These are phyloP conservation scores for Plantago elongata DNA, from an alignment of 257 asterid genomes.

Conservation along the genomic window DNA sequence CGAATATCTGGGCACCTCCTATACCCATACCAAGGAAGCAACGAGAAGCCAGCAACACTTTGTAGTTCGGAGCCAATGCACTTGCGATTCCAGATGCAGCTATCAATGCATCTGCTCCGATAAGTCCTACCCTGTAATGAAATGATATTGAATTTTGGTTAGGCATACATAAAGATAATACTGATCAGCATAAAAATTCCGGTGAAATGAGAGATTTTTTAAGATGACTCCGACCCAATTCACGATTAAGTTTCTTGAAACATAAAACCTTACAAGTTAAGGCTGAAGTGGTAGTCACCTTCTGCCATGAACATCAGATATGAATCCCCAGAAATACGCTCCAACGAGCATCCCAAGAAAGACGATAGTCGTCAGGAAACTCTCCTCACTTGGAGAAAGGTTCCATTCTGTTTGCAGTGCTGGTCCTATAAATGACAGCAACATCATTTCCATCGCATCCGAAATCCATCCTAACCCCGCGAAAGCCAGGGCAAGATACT, in stretches of 20 bases:
- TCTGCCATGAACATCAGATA: conserved; percentile 29
- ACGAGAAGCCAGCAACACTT: conserved; percentile 26
- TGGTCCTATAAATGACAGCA: conserved; percentile 32
- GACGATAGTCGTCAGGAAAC: conserved; percentile 24
- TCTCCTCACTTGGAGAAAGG: conserved; percentile 29
- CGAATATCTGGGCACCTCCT: conserved; percentile 42
- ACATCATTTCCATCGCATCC: conserved; percentile 27
- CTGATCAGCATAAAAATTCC: neutral
- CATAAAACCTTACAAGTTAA: neutral
- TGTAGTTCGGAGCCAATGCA: conserved; percentile 27
- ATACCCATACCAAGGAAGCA: conserved; percentile 42
- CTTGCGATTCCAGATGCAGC: conserved; percentile 28
- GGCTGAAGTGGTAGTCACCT: conserved; percentile 12
- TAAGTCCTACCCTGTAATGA: conserved; percentile 18
- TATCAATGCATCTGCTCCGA: neutral
- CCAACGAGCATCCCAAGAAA: conserved; percentile 34
- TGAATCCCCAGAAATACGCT: conserved; percentile 29
- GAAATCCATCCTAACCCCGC: conserved; percentile 26
- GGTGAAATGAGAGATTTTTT: no score
- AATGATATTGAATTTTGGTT: neutral
- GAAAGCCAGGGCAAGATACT: conserved; percentile 18
- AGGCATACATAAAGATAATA: neutral
- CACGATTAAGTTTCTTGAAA: neutral
- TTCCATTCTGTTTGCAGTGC: conserved; percentile 27
- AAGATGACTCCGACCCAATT: neutral